phyloP scores from a whole-genome alignment of 345 rosid genomes.

The Diplotaxis tenuifolia region DNA sequence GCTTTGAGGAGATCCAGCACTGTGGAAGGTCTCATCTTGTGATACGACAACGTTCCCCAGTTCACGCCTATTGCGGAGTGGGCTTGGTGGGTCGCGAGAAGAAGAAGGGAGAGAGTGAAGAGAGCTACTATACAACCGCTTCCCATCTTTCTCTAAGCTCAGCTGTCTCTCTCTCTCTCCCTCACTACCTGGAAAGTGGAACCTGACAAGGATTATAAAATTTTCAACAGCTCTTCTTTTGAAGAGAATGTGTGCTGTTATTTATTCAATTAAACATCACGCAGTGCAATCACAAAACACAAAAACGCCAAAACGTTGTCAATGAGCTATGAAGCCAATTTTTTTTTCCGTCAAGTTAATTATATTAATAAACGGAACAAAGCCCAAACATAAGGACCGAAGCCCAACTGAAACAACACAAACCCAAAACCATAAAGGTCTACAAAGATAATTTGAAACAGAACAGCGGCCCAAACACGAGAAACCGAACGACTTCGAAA shows the following conservation, averaged over 20 bases:
- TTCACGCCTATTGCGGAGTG: slow-evolving; percentile 84
- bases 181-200: no score
- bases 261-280: background rate
- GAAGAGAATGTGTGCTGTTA: background rate
- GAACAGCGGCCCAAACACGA: no score
- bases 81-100: slow-evolving; percentile 17
- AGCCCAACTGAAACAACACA: no score
- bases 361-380: no score
- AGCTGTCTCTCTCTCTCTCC: background rate
- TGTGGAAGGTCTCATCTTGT: slow-evolving; percentile 69
- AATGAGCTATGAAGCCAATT: background rate
- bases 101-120: slow-evolving; percentile 11
- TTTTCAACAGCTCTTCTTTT: background rate
- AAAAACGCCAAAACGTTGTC: background rate
- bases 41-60: slow-evolving; percentile 84
- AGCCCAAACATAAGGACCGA: no score
- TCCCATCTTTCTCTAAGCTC: slow-evolving; percentile 6
- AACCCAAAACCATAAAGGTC: no score
- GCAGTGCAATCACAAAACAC: background rate
- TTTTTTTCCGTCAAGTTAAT: no score
- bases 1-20: slow-evolving; percentile 89
- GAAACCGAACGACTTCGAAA: no score
- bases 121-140: slow-evolving; percentile 24
- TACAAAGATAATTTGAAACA: no score
- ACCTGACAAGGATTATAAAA: background rate